These are phyloP conservation scores for Candida smagusa DNA, from an alignment of 1,139 yeast species.

Conservation along the genomic window DNA sequence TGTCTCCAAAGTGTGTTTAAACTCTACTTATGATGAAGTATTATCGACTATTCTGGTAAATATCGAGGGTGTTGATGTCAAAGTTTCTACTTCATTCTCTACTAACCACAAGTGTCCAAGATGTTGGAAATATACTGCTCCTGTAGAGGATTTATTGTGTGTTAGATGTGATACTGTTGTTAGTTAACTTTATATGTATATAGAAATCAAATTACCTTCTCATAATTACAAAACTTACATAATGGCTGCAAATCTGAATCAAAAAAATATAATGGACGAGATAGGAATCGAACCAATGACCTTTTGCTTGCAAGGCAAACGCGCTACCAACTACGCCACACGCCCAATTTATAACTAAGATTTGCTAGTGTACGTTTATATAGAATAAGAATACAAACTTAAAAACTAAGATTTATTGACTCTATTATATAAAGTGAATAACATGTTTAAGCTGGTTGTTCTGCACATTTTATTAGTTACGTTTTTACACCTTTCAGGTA, in stretches of 20 bases:
- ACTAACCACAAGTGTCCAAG: slow-evolving; percentile 71
- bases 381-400: too few relatives aligned
- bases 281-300: slow-evolving; percentile 67
- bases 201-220: neutral
- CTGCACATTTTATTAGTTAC: too few relatives aligned
- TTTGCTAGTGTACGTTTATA: too few relatives aligned
- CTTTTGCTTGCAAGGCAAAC: slow-evolving; percentile 66
- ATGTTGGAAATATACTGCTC: slow-evolving; percentile 82
- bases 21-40: slow-evolving; percentile 12
- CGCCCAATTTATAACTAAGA: too few relatives aligned
- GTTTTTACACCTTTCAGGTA: too few relatives aligned
- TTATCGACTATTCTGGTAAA: slow-evolving; percentile 8
- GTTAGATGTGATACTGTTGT: slow-evolving; percentile 53
- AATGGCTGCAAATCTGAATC: neutral
- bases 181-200: neutral
- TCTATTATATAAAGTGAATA: too few relatives aligned
- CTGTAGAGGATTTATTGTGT: slow-evolving; percentile 55
- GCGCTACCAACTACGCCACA: slow-evolving; percentile 76
- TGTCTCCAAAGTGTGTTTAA: slow-evolving; percentile 54
- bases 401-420: too few relatives aligned
- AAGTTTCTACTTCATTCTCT: slow-evolving; percentile 44
- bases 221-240: too few relatives aligned
- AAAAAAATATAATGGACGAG: slow-evolving; percentile 43
- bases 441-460: too few relatives aligned
- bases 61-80: slow-evolving; percentile 26